Percentiles rank a stretch among this genome's conserved stretches.
phyloP scores from a whole-genome alignment of 106 monocot genomes.

The Gastrodia elata region DNA sequence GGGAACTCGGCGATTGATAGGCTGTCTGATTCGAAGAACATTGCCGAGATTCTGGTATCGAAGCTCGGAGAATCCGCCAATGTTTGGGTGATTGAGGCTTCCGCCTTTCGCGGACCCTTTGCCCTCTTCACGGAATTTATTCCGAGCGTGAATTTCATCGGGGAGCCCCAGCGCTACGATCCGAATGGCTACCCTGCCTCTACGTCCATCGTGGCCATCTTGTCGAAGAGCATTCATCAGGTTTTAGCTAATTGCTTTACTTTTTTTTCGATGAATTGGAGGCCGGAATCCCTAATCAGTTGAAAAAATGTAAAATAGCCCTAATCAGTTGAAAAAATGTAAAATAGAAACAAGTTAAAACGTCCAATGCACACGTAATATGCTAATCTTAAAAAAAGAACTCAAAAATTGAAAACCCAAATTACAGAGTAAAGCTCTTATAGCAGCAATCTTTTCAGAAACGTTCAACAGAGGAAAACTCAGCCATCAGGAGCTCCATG shows the following conservation, averaged over 20 bases:
- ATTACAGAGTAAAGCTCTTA: too few relatives aligned
- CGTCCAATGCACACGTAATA: too few relatives aligned
- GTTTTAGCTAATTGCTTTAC: constrained; percentile 13
- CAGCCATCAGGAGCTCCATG: too few relatives aligned
- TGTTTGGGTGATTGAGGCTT: constrained; percentile 75
- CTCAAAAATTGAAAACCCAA: too few relatives aligned
- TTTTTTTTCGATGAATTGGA: too few relatives aligned
- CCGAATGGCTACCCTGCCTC: constrained; percentile 67
- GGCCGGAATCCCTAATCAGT: too few relatives aligned
- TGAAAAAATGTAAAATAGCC: too few relatives aligned
- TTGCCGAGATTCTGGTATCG: constrained; percentile 42
- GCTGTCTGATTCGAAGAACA: constrained; percentile 55
- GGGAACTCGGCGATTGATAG: constrained; percentile 54
- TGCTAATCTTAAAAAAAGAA: too few relatives aligned
- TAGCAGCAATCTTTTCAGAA: too few relatives aligned
- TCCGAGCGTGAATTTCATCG: constrained; percentile 47
- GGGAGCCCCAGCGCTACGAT: constrained; percentile 66
- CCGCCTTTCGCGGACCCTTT: constrained; percentile 58
- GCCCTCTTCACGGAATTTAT: constrained; percentile 72
- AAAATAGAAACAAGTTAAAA: too few relatives aligned
- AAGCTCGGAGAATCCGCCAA: constrained; percentile 49
- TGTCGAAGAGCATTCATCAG: constrained; percentile 47
- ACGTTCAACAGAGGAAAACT: too few relatives aligned
- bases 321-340: too few relatives aligned
- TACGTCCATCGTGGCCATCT: constrained; percentile 24